Evolutionary conservation across 495 filamentous ascomycete species (phyloP).

Genomic region (Podospora pseudoanserina): DNA sequence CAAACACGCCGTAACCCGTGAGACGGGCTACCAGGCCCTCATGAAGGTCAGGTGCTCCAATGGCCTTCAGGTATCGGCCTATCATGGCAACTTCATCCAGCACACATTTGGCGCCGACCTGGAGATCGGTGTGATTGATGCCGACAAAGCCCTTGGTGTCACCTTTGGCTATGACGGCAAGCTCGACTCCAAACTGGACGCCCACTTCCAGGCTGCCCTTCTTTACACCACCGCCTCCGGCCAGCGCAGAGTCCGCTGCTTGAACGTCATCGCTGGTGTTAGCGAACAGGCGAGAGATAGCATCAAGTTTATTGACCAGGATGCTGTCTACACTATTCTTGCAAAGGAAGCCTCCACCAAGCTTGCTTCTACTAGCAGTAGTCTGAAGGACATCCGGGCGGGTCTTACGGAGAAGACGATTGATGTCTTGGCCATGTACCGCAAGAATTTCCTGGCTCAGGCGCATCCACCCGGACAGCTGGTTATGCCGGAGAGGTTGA

Average conservation of each 20-base stretch:
- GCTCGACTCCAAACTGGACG: conserved; percentile 90
- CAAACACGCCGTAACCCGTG: conserved; percentile 79
- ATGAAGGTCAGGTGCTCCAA: conserved; percentile 99
- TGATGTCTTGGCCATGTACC: conserved; percentile 89
- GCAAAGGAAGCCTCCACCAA: conserved; percentile 89
- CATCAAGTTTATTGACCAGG: conserved; percentile 91
- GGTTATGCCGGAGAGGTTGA: conserved; percentile 91
- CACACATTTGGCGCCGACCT: conserved; percentile 93
- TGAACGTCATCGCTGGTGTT: conserved; percentile 88
- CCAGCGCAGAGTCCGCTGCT: conserved; percentile 86
- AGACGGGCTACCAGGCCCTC: conserved; percentile 92
- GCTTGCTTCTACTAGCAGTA: conserved; percentile 62
- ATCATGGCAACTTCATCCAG: conserved; percentile 94
- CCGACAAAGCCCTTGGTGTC: conserved; percentile 88
- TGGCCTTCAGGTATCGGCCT: conserved; percentile 87
- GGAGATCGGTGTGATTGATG: conserved; percentile 88
- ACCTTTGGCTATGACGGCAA: conserved; percentile 97
- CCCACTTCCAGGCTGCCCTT: conserved; percentile 94
- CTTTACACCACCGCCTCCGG: conserved; percentile 91
- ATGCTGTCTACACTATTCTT: conserved; percentile 80
- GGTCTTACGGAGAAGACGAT: conserved; percentile 87
- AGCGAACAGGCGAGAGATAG: conserved; percentile 77
- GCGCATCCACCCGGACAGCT: conserved; percentile 90
- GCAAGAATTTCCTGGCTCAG: conserved; percentile 76
- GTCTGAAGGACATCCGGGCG: conserved; percentile 82